Evolutionary conservation across 768 basidiomycete species (phyloP).

Genomic region (Termitomyces sp.): DNA sequence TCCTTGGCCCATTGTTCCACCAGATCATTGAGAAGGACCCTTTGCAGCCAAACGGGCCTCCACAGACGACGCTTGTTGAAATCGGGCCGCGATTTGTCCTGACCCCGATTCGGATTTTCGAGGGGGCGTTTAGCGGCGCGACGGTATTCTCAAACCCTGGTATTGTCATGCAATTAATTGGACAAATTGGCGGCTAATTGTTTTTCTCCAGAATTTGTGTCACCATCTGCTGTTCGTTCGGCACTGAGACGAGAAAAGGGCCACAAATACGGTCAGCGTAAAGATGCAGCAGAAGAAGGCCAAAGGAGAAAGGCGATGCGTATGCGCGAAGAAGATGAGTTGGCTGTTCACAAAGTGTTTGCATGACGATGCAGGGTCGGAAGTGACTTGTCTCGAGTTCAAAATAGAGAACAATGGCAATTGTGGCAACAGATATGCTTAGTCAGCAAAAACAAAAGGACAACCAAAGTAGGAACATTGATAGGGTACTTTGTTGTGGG

Average conservation of each 20-base stretch:
- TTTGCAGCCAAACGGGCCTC: slow-evolving; percentile 76
- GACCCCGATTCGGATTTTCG: slow-evolving; percentile 96
- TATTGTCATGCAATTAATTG: slow-evolving; percentile 26
- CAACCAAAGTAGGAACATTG: slow-evolving; percentile 15
- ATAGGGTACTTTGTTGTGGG: background rate
- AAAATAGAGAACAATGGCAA: slow-evolving; percentile 14
- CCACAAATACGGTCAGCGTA: slow-evolving; percentile 75
- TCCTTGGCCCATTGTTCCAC: slow-evolving; percentile 12
- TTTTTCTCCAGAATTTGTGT: slow-evolving; percentile 71
- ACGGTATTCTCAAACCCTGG: slow-evolving; percentile 96
- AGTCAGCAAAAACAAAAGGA: slow-evolving; percentile 22
- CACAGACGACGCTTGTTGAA: slow-evolving; percentile 86
- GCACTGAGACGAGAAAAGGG: slow-evolving; percentile 68
- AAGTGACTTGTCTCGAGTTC: background rate
- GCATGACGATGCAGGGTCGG: slow-evolving; percentile 41
- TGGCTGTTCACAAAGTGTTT: slow-evolving; percentile 89
- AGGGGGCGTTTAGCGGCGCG: slow-evolving; percentile 93
- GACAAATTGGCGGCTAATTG: background rate
- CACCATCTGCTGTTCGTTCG: slow-evolving; percentile 78
- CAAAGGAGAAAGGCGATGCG: slow-evolving; percentile 58
- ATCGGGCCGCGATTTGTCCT: slow-evolving; percentile 97
- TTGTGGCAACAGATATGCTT: slow-evolving; percentile 3
- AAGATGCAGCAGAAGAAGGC: slow-evolving; percentile 70
- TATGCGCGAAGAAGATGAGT: slow-evolving; percentile 64
- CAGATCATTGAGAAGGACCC: slow-evolving; percentile 96